Conservation (phyloP, 1,284 basidiomycete species). For the Malassezia yamatoensis region DNA sequence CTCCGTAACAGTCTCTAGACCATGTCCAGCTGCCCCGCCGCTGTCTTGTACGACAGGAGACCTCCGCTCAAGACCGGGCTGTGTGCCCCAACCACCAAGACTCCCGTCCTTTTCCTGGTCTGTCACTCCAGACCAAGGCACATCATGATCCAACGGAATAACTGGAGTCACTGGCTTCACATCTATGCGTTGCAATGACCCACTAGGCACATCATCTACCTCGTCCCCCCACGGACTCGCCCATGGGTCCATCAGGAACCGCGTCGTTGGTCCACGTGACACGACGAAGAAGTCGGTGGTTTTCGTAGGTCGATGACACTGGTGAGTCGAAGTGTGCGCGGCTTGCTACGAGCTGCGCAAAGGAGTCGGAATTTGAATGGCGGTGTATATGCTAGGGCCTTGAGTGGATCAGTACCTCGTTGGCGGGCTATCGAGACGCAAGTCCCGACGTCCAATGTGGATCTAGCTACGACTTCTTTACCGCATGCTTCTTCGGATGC, state of each 20-base stretch:
- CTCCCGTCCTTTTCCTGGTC: neutral
- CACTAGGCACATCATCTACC: neutral
- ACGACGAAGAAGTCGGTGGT: neutral
- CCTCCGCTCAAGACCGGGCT: no score
- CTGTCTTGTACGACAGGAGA: no score
- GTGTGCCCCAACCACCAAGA: neutral
- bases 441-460: neutral
- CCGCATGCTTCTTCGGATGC: neutral
- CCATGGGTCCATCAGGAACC: slow-evolving; percentile 16
- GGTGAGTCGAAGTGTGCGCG: neutral
- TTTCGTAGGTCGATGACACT: slow-evolving; percentile 1
- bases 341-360: neutral
- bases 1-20: no score
- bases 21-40: no score
- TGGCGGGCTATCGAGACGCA: neutral
- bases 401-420: neutral
- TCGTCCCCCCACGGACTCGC: slow-evolving; percentile 14
- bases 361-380: neutral
- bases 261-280: neutral
- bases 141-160: neutral
- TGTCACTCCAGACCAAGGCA: neutral
- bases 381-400: neutral
- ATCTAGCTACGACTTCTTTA: neutral
- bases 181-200: neutral
- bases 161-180: neutral